phyloP scores from a whole-genome alignment of 805 yeast species.

The Saturnispora sekii region DNA sequence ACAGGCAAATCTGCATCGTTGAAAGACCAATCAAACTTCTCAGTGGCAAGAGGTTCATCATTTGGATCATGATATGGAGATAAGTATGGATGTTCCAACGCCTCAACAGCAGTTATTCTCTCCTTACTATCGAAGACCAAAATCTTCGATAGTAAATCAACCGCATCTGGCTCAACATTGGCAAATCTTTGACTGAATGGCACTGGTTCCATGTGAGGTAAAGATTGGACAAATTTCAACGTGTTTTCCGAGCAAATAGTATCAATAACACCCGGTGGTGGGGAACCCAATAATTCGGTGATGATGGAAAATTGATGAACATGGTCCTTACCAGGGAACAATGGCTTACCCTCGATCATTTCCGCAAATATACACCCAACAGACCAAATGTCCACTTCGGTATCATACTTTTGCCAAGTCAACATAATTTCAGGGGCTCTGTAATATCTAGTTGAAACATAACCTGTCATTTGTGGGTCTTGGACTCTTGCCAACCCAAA shows the following conservation, averaged over 20 bases:
- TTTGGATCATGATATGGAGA: constrained; percentile 95
- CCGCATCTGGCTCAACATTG: constrained; percentile 73
- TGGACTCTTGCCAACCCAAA: constrained; percentile 64
- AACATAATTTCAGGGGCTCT: constrained; percentile 80
- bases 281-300: constrained; percentile 87
- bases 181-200: constrained; percentile 78
- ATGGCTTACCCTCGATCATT: constrained; percentile 48
- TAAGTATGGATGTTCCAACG: constrained; percentile 81
- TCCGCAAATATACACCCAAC: constrained; percentile 75
- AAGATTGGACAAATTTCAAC: constrained; percentile 81
- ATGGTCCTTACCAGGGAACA: constrained; percentile 87
- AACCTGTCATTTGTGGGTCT: constrained; percentile 52
- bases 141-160: constrained; percentile 82
- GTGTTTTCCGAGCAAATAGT: constrained; percentile 96
- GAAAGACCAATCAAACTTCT: constrained; percentile 94
- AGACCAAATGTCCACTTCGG: constrained; percentile 75
- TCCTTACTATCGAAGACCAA: constrained; percentile 90
- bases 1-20: constrained; percentile 97
- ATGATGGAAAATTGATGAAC: constrained; percentile 96
- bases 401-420: constrained; percentile 60
- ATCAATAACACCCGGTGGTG: constrained; percentile 91
- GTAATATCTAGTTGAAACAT: constrained; percentile 80
- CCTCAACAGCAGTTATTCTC: constrained; percentile 87
- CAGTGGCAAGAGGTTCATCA: constrained; percentile 92
- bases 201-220: constrained; percentile 89